A percentile compares a stretch with the other conserved stretches of the same genome.
These are phyloP conservation scores for Trichomonas tenax DNA, from an alignment of 208 protist species.

Conservation along the genomic window DNA sequence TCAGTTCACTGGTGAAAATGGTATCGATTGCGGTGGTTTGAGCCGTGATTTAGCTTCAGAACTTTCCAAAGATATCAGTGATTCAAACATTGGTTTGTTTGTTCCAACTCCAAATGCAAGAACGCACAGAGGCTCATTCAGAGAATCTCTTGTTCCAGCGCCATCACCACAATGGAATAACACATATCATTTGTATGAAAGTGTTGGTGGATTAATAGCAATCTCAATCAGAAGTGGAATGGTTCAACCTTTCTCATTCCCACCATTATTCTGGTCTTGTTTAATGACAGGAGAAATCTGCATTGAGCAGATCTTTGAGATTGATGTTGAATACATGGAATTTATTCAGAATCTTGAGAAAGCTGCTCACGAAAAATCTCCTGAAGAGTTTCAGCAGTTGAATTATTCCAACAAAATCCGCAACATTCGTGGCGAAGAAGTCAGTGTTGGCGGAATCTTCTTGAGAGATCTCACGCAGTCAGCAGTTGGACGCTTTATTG, in stretches of 20 bases:
- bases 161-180: not conserved
- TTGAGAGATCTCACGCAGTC: not conserved
- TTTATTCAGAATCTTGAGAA: not conserved
- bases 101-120: not conserved
- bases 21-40: not conserved
- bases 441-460: not conserved
- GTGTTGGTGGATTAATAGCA: not conserved
- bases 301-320: not conserved
- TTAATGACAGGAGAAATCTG: not conserved
- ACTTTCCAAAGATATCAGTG: not conserved
- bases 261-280: not conserved
- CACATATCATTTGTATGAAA: not conserved
- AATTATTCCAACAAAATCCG: not conserved
- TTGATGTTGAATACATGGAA: not conserved
- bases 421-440: not conserved
- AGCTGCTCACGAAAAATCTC: not conserved
- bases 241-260: not conserved
- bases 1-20: not conserved
- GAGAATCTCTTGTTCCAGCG: not conserved
- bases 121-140: not conserved
- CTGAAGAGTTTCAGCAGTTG: not conserved
- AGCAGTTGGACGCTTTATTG: not conserved
- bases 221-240: not conserved
- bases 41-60: not conserved
- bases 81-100: not conserved